Conservation (phyloP, 805 yeast species). For the Saccharomycopsis lassenensis region DNA sequence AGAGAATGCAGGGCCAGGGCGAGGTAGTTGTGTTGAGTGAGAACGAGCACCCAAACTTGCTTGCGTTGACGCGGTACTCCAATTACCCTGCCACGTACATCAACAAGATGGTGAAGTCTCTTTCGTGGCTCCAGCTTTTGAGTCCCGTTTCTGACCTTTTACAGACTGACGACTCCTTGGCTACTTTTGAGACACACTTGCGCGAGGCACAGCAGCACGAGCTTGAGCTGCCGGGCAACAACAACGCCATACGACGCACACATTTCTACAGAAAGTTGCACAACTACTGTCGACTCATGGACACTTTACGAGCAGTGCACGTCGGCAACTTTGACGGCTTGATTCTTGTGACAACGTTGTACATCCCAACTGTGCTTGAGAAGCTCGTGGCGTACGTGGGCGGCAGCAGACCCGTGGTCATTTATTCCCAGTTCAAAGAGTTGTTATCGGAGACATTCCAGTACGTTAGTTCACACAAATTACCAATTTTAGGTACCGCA, state of each 20-base stretch:
- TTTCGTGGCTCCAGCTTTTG: conserved; percentile 69
- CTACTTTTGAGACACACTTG: conserved; percentile 4
- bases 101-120: conserved; percentile 48
- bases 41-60: conserved; percentile 82
- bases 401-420: conserved; percentile 81
- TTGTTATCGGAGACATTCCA: conserved; percentile 64
- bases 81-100: conserved; percentile 47
- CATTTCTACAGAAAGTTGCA: conserved; percentile 59
- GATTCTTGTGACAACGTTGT: conserved; percentile 61
- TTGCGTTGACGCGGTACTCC: conserved; percentile 49
- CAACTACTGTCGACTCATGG: conserved; percentile 24
- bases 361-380: conserved; percentile 55
- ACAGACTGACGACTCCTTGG: conserved; percentile 9
- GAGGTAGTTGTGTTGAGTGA: conserved; percentile 72
- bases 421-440: conserved; percentile 78
- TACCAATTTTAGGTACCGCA: conserved; percentile 70
- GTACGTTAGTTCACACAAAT: conserved; percentile 31
- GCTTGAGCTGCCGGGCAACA: conserved; percentile 19
- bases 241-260: conserved; percentile 37
- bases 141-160: conserved; percentile 47
- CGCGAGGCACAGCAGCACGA: conserved; percentile 33
- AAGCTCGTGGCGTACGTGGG: conserved; percentile 51
- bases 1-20: conserved; percentile 72
- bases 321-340: conserved; percentile 62
- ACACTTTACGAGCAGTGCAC: conserved; percentile 39